phyloP scores from a whole-genome alignment of 768 basidiomycete species.

The Amanita pallidorosea region DNA sequence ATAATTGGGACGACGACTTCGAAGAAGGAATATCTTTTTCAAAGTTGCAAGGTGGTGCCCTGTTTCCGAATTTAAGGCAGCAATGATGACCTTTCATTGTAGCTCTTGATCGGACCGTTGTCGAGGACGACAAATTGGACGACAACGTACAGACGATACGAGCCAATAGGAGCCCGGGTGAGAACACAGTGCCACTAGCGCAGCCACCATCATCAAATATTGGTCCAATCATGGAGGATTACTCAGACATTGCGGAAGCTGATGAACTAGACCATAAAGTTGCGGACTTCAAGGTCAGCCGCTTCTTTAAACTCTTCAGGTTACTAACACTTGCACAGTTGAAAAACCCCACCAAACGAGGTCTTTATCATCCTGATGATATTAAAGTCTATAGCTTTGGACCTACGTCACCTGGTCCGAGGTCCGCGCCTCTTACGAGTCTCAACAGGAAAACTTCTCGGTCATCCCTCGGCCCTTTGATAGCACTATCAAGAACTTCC shows the following conservation, averaged over 20 bases:
- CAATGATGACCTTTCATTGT: constrained; percentile 5
- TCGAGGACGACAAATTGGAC: constrained; percentile 46
- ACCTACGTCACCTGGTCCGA: constrained; percentile 41
- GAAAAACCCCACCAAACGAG: constrained; percentile 62
- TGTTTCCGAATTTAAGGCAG: neutral
- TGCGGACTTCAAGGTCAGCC: constrained; percentile 66
- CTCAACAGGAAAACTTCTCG: constrained; percentile 43
- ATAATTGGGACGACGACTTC: constrained; percentile 99
- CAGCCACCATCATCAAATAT: constrained; percentile 54
- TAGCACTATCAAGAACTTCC: constrained; percentile 16
- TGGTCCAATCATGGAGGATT: constrained; percentile 75
- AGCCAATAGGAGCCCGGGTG: constrained; percentile 60
- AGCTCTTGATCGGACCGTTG: constrained; percentile 54
- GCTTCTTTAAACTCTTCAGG: neutral
- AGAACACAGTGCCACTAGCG: constrained; percentile 41
- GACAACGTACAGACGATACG: constrained; percentile 78
- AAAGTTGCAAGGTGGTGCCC: constrained; percentile 54
- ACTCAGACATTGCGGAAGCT: constrained; percentile 81
- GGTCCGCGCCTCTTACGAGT: constrained; percentile 57
- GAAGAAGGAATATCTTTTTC: constrained; percentile 86
- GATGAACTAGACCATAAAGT: constrained; percentile 78
- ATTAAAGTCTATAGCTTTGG: constrained; percentile 66
- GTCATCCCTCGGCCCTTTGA: constrained; percentile 38
- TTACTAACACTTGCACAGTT: constrained; percentile 24
- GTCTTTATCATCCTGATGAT: constrained; percentile 83